Base-by-base conservation (phyloP, 306 rosid genomes). In the Quercus rubra region DNA sequence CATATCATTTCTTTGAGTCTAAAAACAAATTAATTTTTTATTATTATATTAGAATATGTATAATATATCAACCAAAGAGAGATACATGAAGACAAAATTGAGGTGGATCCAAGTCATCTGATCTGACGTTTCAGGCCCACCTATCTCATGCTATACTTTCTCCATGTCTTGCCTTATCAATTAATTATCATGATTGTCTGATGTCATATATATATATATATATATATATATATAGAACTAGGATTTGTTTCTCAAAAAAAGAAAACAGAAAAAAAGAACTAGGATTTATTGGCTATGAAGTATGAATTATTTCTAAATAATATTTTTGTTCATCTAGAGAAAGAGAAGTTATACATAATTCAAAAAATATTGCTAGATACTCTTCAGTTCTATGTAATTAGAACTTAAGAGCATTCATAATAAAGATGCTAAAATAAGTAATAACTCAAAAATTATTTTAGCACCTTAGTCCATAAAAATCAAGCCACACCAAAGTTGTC, bases 31-130 rank as follows among this genome's bases (percentile, higher is more conserved):
- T 12, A 49, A 3, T 10, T 12, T 49, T 0, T 49, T 49, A 3
- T 49, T 12, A 3, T 49, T 49, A 2, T 49, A 49, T 49, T 1
- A 12, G 54, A 49, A 49, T 10, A 49, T 49, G 17, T 49, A 59
- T 20, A 4, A 13, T 7, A 25, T 8, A 58, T 8, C 57, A 27
- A 15, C 20, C 4, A 18, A 3, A 3, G 13, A 13, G 9, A 27
- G 55, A 59, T 13, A 4, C 3, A 25, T 51, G 54, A 10, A 19
- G 75, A 21, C 55, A 86, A 86, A 38, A 70, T 3, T 74, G 84
- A 82, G 28, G 81, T 82, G 88, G 86, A 88, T 80, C 79, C 51
- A 55, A 71, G 88, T 80, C 85, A 82, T 77, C 67, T 28, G 23
- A 67, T 78, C 74, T 73, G 66, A 83, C 52, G 70, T 74, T 27